Base-by-base conservation (phyloP, 495 filamentous ascomycete genomes). In the Terfezia boudieri region DNA sequence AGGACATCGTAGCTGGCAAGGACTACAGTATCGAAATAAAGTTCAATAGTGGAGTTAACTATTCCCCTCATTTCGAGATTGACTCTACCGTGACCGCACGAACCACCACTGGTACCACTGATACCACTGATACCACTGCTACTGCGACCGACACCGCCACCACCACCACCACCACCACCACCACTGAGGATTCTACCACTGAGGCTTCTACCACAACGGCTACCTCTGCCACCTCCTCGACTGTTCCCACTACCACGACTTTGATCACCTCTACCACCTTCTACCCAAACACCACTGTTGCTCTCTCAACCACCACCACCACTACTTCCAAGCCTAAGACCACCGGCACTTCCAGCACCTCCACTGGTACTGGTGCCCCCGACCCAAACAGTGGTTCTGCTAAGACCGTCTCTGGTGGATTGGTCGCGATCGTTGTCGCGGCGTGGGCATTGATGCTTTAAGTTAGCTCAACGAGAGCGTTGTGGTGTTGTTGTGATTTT, bases 21-120 rank as follows among this genome's bases (percentile, higher is more conserved):
- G 72, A 76, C 64, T 81, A 80, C 68, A 73, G 77, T 36, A 69
- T 81, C 54, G 67, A 78, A 59, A 82, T 81, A 55, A 62, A 75
- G 57, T 61, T 68, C 57, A 76, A 74, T 58, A 51, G 49, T 4
- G 63, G 78, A 60, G 35, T 66, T 4, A 81, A 82, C 68, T 82
- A 76, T 68, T 72, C 75, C 17, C 74, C 76, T 7, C 70, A 68
- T 36, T 81, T 82, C 67, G 61, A 66, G 26, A 70, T 82, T 35
- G 61, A 72, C 22, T 77, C 74, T 32, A 64, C 67, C 32, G 71
- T 70, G 51, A 72, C 64, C 26, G 63, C 67, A 4, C 41, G 50
- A 8, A 53, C 57, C 5, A 36, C 56, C 16, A 57, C 66, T 9
- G 57, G 69, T 1, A 53, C 57, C 11, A 62, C 66, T 8, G 55